phyloP scores from a whole-genome alignment of 2,329 filamentous ascomycete species.

The Ophiocordyceps camponoti-floridani region DNA sequence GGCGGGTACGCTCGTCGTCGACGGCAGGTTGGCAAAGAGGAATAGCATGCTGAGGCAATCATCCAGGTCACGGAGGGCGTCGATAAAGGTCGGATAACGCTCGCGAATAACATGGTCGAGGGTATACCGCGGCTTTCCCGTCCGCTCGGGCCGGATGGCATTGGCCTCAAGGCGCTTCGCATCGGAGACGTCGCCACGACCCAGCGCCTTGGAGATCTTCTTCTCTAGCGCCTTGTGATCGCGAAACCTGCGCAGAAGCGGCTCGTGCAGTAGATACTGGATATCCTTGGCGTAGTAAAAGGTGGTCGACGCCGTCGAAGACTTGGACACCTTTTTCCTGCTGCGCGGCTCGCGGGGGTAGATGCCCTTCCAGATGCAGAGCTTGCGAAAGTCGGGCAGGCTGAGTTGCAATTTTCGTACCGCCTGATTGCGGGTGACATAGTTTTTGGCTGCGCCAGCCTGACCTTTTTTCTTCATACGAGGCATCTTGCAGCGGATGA shows the following conservation, averaged over 20 bases:
- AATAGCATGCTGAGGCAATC: constrained; percentile 95
- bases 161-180: constrained; percentile 75
- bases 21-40: constrained; percentile 90
- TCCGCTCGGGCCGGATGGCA: constrained; percentile 77
- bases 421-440: constrained; percentile 90
- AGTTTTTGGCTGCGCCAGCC: constrained; percentile 91
- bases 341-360: constrained; percentile 93
- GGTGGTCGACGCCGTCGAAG: constrained; percentile 75
- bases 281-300: constrained; percentile 92
- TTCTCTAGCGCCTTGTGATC: constrained; percentile 94
- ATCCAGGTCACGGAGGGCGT: constrained; percentile 85
- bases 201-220: constrained; percentile 88
- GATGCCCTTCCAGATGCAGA: constrained; percentile 99
- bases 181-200: constrained; percentile 78
- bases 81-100: constrained; percentile 91
- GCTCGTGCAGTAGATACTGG: constrained; percentile 94
- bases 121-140: constrained; percentile 72
- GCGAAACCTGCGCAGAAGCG: constrained; percentile 81
- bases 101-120: constrained; percentile 96
- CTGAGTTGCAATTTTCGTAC: constrained; percentile 96
- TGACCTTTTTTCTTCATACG: constrained; percentile 86
- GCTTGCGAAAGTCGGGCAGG: constrained; percentile 87
- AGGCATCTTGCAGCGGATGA: constrained; percentile 31
- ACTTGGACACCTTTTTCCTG: constrained; percentile 92
- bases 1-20: constrained; percentile 71